Base-by-base conservation (phyloP, 208 protist genomes). In the Trypanosoma conorhini region DNA sequence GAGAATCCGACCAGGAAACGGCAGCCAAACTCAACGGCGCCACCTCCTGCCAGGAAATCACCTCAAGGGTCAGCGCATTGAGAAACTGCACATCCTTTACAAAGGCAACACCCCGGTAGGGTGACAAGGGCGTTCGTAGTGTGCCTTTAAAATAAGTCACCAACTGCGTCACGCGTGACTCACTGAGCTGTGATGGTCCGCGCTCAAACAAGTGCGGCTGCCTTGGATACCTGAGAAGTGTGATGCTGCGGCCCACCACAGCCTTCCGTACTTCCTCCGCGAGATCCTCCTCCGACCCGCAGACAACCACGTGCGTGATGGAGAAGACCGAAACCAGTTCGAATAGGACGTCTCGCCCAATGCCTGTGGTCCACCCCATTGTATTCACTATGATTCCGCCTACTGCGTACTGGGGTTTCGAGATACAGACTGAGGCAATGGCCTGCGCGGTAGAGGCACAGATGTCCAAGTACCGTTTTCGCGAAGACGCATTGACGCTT, bases 351-450 rank as follows among this genome's bases (percentile, higher is more conserved):
- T 89, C 83, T 10, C 72, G 76, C 15, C 83, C 80, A 24, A 93
- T 65, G 10, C 83, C 83, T 10, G 75, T 87, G 17, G 72, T 82
- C 72, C 83, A 92, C 0, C 83, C 83, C 81, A 96, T 86, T 8
- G 88, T 88, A 69, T 94, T 87, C 17, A 96, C 82, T 44, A 96
- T 79, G 4, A 91, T 40, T 4, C 91, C 91, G 13, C 91, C 91
- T 5, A 73, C 59, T 19, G 85, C 75, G 59, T 93, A 93, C 21
- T 68, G 56, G 7, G 80, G 55, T 21, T 87, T 83, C 1, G 83
- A 73, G 17, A 79, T 70, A 17, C 64, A 74, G 46, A 89, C 81
- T 13, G 85, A 85, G 13, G 76, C 76, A 19, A 79, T 73, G 4
- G 83, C 84, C 52, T 92, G 81, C 28, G 81, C 80, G 10, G 73